A percentile compares a stretch with the other conserved stretches of the same genome.
phyloP scores from a whole-genome alignment of 768 basidiomycete species.

The Lanmaoa rubissima region DNA sequence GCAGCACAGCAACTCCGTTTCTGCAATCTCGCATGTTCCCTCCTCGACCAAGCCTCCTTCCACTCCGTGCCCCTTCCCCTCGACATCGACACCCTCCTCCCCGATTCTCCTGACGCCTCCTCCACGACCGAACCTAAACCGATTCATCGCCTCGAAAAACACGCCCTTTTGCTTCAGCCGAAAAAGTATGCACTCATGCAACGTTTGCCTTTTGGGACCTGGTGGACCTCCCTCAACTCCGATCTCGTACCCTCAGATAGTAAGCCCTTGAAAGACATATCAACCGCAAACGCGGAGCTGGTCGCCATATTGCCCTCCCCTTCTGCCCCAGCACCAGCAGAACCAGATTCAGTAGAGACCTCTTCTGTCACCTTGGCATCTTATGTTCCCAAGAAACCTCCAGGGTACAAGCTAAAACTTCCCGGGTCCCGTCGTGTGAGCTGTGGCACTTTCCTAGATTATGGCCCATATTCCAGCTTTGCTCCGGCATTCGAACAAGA shows the following conservation, averaged over 20 bases:
- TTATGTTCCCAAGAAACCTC: slow-evolving; percentile 46
- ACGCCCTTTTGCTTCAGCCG: slow-evolving; percentile 27
- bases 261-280: slow-evolving; percentile 46
- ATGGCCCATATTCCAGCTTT: slow-evolving; percentile 72
- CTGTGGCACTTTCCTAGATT: slow-evolving; percentile 73
- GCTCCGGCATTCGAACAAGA: slow-evolving; percentile 80
- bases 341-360: slow-evolving; percentile 24
- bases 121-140: slow-evolving; percentile 28
- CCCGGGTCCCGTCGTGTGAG: slow-evolving; percentile 55
- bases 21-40: slow-evolving; percentile 67
- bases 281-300: slow-evolving; percentile 71
- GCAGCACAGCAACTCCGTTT: slow-evolving; percentile 72
- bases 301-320: slow-evolving; percentile 70
- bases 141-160: slow-evolving; percentile 24
- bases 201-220: slow-evolving; percentile 71
- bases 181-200: slow-evolving; percentile 78
- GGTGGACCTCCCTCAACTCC: slow-evolving; percentile 72
- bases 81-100: slow-evolving; percentile 45
- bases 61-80: slow-evolving; percentile 45
- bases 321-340: slow-evolving; percentile 33
- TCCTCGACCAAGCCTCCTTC: slow-evolving; percentile 69
- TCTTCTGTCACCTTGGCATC: slow-evolving; percentile 52
- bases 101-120: slow-evolving; percentile 18
- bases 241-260: slow-evolving; percentile 38
- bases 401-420: slow-evolving; percentile 40